Percentiles rank a stretch among this genome's conserved stretches.
Conservation (phyloP, 257 asterid species). For the Salvia rosmarinus region DNA sequence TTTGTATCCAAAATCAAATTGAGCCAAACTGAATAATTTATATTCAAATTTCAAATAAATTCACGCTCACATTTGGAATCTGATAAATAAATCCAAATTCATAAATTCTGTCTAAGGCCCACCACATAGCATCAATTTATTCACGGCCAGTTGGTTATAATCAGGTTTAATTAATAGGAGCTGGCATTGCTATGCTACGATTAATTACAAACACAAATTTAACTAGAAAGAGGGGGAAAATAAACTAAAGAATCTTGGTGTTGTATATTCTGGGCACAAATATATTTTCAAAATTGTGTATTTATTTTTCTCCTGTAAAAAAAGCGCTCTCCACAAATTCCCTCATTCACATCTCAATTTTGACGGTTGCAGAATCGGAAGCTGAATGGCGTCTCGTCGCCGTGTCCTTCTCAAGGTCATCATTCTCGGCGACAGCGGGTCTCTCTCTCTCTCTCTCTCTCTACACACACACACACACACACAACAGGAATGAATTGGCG, state of each 20-base stretch:
- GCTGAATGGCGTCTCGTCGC: conserved; percentile 52
- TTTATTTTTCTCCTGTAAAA: neutral
- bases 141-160: no score
- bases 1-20: no score
- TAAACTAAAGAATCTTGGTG: neutral
- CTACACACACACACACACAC: neutral
- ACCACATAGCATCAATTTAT: no score
- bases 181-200: neutral
- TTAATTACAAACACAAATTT: neutral
- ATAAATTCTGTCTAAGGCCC: no score
- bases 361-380: conserved; percentile 21
- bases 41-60: no score
- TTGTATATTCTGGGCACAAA: neutral
- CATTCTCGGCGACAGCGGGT: conserved; percentile 65
- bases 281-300: neutral
- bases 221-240: neutral
- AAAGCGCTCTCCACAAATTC: conserved; percentile 3
- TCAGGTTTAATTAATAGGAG: no score
- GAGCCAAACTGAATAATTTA: no score
- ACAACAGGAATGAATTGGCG: neutral
- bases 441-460: conserved; percentile 2
- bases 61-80: no score
- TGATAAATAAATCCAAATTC: no score
- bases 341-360: conserved; percentile 18
- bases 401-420: conserved; percentile 53